Percentiles rank a stretch among this genome's conserved stretches.
Conservation (phyloP, 305 asterid species). For the Nicotiana rustica region DNA sequence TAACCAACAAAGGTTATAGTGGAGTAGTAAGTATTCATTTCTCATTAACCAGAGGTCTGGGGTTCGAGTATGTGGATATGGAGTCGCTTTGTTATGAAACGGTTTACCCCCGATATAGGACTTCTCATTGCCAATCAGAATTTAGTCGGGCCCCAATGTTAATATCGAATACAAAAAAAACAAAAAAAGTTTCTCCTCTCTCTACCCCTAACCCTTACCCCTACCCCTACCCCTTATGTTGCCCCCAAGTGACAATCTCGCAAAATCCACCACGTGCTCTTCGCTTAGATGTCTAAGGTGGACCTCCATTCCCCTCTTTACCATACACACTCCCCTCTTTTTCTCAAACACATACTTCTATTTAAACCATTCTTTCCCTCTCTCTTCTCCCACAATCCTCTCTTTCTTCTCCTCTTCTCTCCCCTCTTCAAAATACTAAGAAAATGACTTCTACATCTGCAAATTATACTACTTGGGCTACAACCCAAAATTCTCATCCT, state of each 20-base stretch:
- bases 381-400: slow-evolving; percentile 7
- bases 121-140: too few species aligned
- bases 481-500: slow-evolving; percentile 35
- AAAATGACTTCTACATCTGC: slow-evolving; percentile 40
- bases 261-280: slow-evolving; percentile 70
- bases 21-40: too few species aligned
- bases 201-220: not conserved
- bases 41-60: too few species aligned
- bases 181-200: not conserved
- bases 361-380: slow-evolving; percentile 33
- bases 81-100: fast-evolving
- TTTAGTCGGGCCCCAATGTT: too few species aligned
- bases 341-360: slow-evolving; percentile 38
- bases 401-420: slow-evolving; percentile 11
- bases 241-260: slow-evolving; percentile 44
- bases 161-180: too few species aligned
- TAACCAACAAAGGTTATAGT: too few species aligned
- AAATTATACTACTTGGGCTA: slow-evolving; percentile 39
- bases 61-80: too few species aligned
- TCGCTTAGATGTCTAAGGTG: slow-evolving; percentile 46
- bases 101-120: too few species aligned
- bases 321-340: slow-evolving; percentile 41
- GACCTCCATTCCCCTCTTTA: slow-evolving; percentile 49
- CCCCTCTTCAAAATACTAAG: not conserved
- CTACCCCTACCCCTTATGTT: slow-evolving; percentile 4